phyloP scores from a whole-genome alignment of 495 filamentous ascomycete species.

The Pseudevernia furfuracea region DNA sequence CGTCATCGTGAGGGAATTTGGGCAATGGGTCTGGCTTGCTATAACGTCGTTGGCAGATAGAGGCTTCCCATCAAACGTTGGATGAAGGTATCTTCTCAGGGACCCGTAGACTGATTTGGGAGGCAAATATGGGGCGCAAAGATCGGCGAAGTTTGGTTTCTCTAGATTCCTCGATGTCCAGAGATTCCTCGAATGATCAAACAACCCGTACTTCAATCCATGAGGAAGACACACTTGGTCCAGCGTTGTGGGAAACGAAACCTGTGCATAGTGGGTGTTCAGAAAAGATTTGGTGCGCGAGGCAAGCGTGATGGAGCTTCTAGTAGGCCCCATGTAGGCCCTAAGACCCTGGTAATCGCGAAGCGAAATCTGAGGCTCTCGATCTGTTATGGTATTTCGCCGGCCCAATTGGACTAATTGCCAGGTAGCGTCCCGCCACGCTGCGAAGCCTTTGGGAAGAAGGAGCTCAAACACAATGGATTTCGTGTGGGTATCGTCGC shows the following conservation, averaged over 20 bases:
- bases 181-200: constrained; percentile 24
- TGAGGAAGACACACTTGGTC: constrained; percentile 26
- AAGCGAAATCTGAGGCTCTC: constrained; percentile 2
- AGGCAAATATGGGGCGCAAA: constrained; percentile 29
- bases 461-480: constrained; percentile 40
- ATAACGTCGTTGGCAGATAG: constrained; percentile 50
- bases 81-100: constrained; percentile 20
- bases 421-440: constrained; percentile 44
- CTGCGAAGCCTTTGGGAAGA: constrained; percentile 32
- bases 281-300: constrained; percentile 35
- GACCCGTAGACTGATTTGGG: constrained; percentile 22
- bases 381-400: neutral
- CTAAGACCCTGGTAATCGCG: neutral
- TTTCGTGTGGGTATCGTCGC: constrained; percentile 25
- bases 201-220: constrained; percentile 30
- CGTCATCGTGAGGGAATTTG: constrained; percentile 37
- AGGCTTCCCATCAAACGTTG: constrained; percentile 28
- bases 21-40: constrained; percentile 45
- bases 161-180: constrained; percentile 25
- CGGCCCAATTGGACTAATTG: constrained; percentile 25
- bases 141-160: constrained; percentile 28
- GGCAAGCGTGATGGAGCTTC: constrained; percentile 29
- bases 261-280: constrained; percentile 29
- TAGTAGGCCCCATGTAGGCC: neutral
- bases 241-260: constrained; percentile 29